Evolutionary conservation across 768 basidiomycete genomes (phyloP).

Genomic region (Daedaleopsis nitida): DNA sequence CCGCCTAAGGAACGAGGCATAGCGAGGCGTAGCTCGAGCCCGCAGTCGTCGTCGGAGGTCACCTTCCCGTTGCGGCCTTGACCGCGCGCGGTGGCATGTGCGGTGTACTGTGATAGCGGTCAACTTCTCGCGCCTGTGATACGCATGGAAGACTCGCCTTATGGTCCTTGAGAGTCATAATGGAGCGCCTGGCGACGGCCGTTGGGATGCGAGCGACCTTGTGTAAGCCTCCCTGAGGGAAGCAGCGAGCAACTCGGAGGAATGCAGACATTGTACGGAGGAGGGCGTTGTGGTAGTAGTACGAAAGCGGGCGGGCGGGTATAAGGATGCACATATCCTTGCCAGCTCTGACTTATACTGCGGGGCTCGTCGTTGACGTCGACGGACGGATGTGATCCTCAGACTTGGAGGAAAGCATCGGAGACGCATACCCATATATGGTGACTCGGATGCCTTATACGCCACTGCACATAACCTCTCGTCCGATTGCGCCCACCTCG

Average conservation of each 20-base stretch:
- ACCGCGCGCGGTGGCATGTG: conserved; percentile 63
- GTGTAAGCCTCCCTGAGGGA: neutral
- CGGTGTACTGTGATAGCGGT: conserved; percentile 57
- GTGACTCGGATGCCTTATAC: neutral
- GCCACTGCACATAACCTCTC: neutral
- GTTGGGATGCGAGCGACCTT: neutral
- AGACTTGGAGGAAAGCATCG: neutral
- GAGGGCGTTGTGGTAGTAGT: neutral
- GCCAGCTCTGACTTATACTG: neutral
- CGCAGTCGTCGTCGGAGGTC: conserved; percentile 34
- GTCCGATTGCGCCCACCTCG: no score
- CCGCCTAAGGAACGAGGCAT: conserved; percentile 39
- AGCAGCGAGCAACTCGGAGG: neutral
- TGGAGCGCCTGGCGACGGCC: conserved; percentile 16
- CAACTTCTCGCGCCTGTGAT: neutral
- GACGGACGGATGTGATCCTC: no score
- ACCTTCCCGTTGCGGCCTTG: conserved; percentile 63
- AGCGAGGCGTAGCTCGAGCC: conserved; percentile 35
- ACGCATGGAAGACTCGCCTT: conserved; percentile 36
- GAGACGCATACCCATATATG: neutral
- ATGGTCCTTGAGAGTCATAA: conserved; percentile 47
- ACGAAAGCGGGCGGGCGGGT: neutral
- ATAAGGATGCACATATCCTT: neutral
- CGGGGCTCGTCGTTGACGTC: no score
- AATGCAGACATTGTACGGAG: neutral